A percentile compares a stretch with the other conserved stretches of the same genome.
Evolutionary conservation across 208 protist species (phyloP).

Genomic region (Wallacemonas sp.): DNA sequence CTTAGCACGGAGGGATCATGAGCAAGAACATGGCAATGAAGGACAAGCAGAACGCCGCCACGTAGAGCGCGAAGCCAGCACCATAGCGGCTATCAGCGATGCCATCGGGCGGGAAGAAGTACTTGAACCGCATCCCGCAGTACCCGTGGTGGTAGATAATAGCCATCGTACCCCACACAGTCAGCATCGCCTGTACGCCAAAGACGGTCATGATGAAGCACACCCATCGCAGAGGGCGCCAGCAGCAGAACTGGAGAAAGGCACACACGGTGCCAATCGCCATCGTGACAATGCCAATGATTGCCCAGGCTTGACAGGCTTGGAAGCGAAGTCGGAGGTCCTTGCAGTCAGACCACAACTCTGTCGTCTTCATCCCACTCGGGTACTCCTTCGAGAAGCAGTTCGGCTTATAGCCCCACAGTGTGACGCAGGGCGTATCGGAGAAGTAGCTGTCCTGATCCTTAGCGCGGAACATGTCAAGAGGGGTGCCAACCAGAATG

Average conservation of each 20-base stretch:
- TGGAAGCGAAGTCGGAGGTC: constrained; percentile 15
- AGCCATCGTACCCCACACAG: constrained; percentile 24
- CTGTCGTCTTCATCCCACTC: constrained; percentile 6
- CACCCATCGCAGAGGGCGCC: constrained; percentile 11
- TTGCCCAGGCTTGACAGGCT: constrained; percentile 14
- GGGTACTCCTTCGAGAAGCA: constrained; percentile 33
- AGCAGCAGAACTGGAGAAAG: constrained; percentile 20
- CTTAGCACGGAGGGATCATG: constrained; percentile 7
- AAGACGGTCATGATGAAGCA: constrained; percentile 17
- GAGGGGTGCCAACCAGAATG: constrained; percentile 47
- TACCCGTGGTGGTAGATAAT: constrained; percentile 16
- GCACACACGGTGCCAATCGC: constrained; percentile 17
- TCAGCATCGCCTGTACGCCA: constrained; percentile 7
- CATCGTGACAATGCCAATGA: constrained; percentile 23
- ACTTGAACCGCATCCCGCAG: background rate
- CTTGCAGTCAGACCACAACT: constrained; percentile 15
- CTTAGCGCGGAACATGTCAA: constrained; percentile 49
- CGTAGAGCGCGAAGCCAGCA: constrained; percentile 20
- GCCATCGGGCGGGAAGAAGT: constrained; percentile 9
- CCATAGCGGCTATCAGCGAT: constrained; percentile 18
- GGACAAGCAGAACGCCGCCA: constrained; percentile 18
- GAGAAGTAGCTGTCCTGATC: constrained; percentile 12
- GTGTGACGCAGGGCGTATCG: constrained; percentile 40
- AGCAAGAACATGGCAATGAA: constrained; percentile 21
- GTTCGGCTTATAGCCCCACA: constrained; percentile 53